A percentile compares a stretch with the other conserved stretches of the same genome.
phyloP scores from a whole-genome alignment of 257 asterid genomes.

The Thymus mandschuricus region DNA sequence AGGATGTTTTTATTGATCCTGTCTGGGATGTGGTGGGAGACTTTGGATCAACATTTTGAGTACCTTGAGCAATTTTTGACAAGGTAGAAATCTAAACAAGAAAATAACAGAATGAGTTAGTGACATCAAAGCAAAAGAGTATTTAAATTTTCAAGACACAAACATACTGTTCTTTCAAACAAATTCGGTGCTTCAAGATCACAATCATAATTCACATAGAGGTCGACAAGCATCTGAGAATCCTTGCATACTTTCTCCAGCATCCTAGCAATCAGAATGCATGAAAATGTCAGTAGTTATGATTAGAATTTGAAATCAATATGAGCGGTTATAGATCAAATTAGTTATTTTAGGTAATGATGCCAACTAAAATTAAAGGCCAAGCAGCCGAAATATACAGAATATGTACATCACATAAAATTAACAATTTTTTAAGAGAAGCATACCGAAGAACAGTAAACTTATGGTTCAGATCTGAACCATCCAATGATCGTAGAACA shows the following conservation, averaged over 20 bases:
- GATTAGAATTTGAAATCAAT: conserved; percentile 8
- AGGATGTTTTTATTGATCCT: conserved; percentile 79
- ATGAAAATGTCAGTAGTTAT: conserved; percentile 15
- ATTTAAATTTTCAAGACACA: conserved; percentile 22
- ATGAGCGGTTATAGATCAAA: conserved; percentile 13
- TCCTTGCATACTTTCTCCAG: conserved; percentile 95
- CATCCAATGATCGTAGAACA: conserved; percentile 83
- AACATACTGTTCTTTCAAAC: conserved; percentile 83
- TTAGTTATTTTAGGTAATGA: conserved; percentile 10
- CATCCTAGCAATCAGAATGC: conserved; percentile 65
- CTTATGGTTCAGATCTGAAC: conserved; percentile 83
- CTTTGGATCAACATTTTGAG: conserved; percentile 77
- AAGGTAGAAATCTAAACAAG: conserved; percentile 66
- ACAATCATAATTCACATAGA: conserved; percentile 96
- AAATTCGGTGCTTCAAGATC: conserved; percentile 96
- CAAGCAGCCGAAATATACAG: conserved; percentile 26
- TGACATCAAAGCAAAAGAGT: conserved; percentile 21
- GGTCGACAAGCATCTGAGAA: conserved; percentile 96
- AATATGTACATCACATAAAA: conserved; percentile 23
- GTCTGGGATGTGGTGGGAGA: conserved; percentile 77
- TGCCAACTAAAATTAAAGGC: conserved; percentile 25
- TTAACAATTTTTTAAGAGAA: conserved; percentile 19
- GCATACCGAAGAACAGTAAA: conserved; percentile 82
- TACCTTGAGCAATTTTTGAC: conserved; percentile 95
- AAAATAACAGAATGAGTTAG: conserved; percentile 36